Evolutionary conservation across 768 basidiomycete genomes (phyloP), one percentile per base, ranked within the genome.

Genomic region (Gelatoporia subvermispora): DNA sequence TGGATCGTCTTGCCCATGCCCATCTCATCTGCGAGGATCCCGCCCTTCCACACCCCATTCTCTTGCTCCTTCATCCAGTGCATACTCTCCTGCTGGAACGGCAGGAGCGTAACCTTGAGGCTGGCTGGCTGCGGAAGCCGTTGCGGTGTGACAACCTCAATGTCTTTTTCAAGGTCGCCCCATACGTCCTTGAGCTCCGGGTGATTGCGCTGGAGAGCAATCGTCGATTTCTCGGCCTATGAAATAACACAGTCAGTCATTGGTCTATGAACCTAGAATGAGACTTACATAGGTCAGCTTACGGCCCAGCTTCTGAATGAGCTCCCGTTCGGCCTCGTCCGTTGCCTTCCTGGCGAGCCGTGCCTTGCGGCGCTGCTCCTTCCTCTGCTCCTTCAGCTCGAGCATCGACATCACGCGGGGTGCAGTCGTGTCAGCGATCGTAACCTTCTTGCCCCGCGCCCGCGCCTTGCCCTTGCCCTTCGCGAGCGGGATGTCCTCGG

Each of bases 1-100:
- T 99, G 96, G 50, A 99, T 98, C 0, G 95, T 99, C 68, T 93
- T 93, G 13, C 88, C 88, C 90, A 93, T 92, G 17, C 88, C 93
- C 90, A 93, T 93, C 67, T 93, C 90, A 56, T 93, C 89, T 17
- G 93, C 92, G 45, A 97, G 74, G 81, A 97, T 85, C 4, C 95
- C 96, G 34, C 95, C 96, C 41, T 75, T 72, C 90, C 94, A 98
- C 2, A 81, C 68, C 7, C 88, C 78, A 46, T 83, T 71, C 65
- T 99, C 96, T 70, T 98, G 96, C 60, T 90, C 77, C 56, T 81
- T 79, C 92, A 99, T 95, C 96, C 96, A 99, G 60, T 74, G 85
- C 54, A 99, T 72, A 68, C 90, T 92, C 69, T 99, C 96, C 45
- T 79, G 81, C 65, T 99, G 96, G 78, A 98, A 99, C 1, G 94